Base-by-base conservation (phyloP, 352 stramenopile species). In the Globisporangium irregulare region DNA sequence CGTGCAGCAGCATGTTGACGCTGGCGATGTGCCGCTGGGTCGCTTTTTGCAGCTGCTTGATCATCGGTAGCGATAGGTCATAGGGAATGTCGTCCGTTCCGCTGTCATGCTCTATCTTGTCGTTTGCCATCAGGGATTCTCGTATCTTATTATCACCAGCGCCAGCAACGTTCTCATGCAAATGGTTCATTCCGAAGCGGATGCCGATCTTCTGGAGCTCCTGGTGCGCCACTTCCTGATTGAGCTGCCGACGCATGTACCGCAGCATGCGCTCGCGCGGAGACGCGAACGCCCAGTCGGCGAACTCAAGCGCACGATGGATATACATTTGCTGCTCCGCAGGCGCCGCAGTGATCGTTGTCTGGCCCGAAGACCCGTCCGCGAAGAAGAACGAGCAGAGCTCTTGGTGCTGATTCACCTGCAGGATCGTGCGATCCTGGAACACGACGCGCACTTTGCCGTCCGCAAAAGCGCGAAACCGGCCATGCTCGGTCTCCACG, bases 371-470 rank as follows among this genome's bases (percentile, higher is more conserved):
- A 9, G 67, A 78, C 15, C 86, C 84, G 36, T 89, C 79, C 0
- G 74, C 55, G 62, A 89, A 84, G 51, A 83, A 80, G 63, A 92
- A 87, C 1, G 66, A 71, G 59, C 82, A 92, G 22, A 64, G 69
- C 4, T 79, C 74, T 18, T 57, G 64, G 25, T 71, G 62, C 18
- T 53, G 57, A n/a, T 82, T 70, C 25, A 92, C 69, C 55, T 87
- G 74, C 25, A 93, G 68, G 32, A 95, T 93, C 20, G 87, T 93
- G 43, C 87, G 84, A 48, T 95, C 86, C 12, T 72, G 56, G 51
- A 93, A 93, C 22, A 76, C 75, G 51, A 87, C 82, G 34, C 86
- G 87, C 32, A 93, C 75, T 24, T 74, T 71, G n/a, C 84, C 82
- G 59, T 87, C 80, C 20, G 75, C 70, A 50, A 89, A 93, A 10